These are phyloP conservation scores for Tremella fuciformis DNA, from an alignment of 768 basidiomycete species.

Conservation along the genomic window DNA sequence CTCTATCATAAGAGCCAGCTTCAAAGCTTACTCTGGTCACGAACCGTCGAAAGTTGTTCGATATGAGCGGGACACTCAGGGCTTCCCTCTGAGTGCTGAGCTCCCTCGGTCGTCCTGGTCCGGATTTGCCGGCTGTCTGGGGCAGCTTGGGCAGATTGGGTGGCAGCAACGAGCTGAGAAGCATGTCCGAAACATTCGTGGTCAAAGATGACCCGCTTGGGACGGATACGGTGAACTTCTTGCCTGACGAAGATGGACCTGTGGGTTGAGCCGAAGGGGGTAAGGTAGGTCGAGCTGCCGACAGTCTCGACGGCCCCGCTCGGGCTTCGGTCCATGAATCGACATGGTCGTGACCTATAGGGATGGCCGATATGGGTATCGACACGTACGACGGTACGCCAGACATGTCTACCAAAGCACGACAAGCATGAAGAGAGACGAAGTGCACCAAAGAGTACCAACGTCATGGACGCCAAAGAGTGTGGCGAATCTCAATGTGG, in stretches of 20 bases:
- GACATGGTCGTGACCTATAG: neutral
- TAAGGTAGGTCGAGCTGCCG: constrained; percentile 56
- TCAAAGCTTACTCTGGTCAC: constrained; percentile 57
- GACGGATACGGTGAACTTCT: constrained; percentile 18
- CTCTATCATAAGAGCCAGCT: neutral
- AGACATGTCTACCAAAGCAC: constrained; percentile 2
- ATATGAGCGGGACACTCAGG: constrained; percentile 71
- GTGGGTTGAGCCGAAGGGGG: constrained; percentile 45
- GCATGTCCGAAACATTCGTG: constrained; percentile 47
- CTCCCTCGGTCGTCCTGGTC: constrained; percentile 30
- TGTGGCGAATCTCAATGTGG: no score
- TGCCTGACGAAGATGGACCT: constrained; percentile 1
- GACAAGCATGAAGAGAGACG: no score
- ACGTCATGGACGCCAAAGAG: no score
- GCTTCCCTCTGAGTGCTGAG: constrained; percentile 54
- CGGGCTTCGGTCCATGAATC: neutral
- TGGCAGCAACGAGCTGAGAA: constrained; percentile 44
- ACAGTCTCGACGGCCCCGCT: neutral
- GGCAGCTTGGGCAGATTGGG: constrained; percentile 39
- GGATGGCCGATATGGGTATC: constrained; percentile 1
- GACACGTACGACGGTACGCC: neutral
- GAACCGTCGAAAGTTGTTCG: constrained; percentile 77
- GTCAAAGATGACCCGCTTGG: constrained; percentile 15
- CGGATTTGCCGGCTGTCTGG: constrained; percentile 8
- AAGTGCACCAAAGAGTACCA: no score